These are phyloP conservation scores for Pneumocystis carinii DNA, from an alignment of 1,139 yeast genomes.

Conservation along the genomic window DNA sequence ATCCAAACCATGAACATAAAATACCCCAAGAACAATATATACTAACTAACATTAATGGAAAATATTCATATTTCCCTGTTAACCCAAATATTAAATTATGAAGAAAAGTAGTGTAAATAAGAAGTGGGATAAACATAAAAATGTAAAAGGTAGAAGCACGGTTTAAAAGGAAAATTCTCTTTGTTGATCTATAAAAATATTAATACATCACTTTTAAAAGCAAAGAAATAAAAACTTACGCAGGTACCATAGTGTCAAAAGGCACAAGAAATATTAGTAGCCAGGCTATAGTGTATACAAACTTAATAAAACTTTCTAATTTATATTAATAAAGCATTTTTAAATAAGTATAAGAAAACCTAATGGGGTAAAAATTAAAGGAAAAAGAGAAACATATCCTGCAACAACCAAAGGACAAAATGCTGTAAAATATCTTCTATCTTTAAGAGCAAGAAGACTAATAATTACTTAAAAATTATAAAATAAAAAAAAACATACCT, in stretches of 20 bases:
- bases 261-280: constrained; percentile 60
- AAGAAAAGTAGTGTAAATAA: constrained; percentile 23
- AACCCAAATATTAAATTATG: constrained; percentile 9
- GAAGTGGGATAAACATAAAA: constrained; percentile 52
- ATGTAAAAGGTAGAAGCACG: constrained; percentile 54
- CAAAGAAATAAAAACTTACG: constrained; percentile 43
- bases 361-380: constrained; percentile 61
- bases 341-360: constrained; percentile 4
- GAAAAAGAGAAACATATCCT: constrained; percentile 79
- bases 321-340: background rate
- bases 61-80: constrained; percentile 35
- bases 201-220: constrained; percentile 31
- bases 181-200: constrained; percentile 23
- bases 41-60: constrained; percentile 67
- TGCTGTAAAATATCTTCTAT: constrained; percentile 44
- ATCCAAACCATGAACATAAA: constrained; percentile 74
- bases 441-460: constrained; percentile 46
- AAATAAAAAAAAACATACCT: constrained; percentile 26
- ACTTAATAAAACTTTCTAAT: constrained; percentile 56
- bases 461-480: background rate
- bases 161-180: constrained; percentile 50
- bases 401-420: constrained; percentile 55
- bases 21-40: constrained; percentile 80
- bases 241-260: constrained; percentile 28
- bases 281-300: constrained; percentile 74